Evolutionary conservation across 2,329 filamentous ascomycete genomes (phyloP), one percentile per base, ranked within the genome.

Genomic region (Xylaria arbuscula): DNA sequence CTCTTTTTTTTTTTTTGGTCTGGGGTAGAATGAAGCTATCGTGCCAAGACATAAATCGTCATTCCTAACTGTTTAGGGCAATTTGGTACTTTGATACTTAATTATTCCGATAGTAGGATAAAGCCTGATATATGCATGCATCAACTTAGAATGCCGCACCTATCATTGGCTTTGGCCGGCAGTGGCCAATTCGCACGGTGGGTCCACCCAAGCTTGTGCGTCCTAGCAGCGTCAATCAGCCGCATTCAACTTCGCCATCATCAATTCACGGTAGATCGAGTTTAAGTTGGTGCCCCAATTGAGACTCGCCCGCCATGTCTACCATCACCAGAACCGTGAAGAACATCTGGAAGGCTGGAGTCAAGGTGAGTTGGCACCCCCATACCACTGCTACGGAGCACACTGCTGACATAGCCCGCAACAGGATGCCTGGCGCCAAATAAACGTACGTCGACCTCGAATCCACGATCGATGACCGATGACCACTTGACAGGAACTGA

Each of bases 341-440:
- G 82, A 97, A 98, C 81, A 81, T 98, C 79, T 91, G 93, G 85
- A 91, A 89, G 83, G 89, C 97, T 80, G 96, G 96, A 64, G 78
- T 98, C 78, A 97, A 94, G 91, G 94, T 94, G 82, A 72, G 82
- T 69, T 15, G 6, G 61, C 36, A 51, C n/a, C 24, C 53, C 36
- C 15, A 8, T 24, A 10, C 24, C 28, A 42, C 28, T 17, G 45
- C 32, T 19, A 9, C 5, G 28, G 38, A 10, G 53, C 47, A 73
- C 38, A 51, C 68, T 66, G 74, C 76, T 88, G 78, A 87, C 48
- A 58, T 38, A 7, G 8, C 4, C 70, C 67, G 71, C 76, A 53
- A 76, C 78, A 97, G 94, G 92, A 97, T 81, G 96, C 91, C 87
- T 92, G 89, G 83, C 92, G 93, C 83, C 96, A 98, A 86, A 88